A percentile compares a stretch with the other conserved stretches of the same genome.
These are phyloP conservation scores for Hondaea fermentalgiana DNA, from an alignment of 108 stramenopile genomes.

Conservation along the genomic window DNA sequence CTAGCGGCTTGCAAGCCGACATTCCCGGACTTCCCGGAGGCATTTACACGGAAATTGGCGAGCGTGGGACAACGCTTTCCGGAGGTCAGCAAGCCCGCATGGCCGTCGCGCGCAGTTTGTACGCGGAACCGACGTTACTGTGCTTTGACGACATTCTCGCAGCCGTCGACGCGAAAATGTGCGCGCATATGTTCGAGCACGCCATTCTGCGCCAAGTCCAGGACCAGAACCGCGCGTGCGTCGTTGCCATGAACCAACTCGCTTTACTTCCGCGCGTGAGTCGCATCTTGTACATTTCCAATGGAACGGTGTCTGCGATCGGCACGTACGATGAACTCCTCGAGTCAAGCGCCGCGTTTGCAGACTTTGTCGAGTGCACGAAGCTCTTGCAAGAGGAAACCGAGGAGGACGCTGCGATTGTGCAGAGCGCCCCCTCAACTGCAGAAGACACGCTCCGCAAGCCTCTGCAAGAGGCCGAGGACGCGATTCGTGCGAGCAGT, in stretches of 20 bases:
- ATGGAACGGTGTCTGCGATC: conserved; percentile 49
- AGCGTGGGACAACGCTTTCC: conserved; percentile 25
- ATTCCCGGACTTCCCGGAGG: not conserved
- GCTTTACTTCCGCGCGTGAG: conserved; percentile 62
- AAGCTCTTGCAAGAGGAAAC: conserved; percentile 20
- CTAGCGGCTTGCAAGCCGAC: conserved; percentile 19
- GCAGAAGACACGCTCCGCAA: not conserved
- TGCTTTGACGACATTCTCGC: conserved; percentile 83
- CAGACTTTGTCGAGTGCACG: not conserved
- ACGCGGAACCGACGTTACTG: conserved; percentile 36
- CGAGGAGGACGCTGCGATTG: not conserved
- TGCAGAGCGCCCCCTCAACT: not conserved
- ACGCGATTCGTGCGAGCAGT: not conserved
- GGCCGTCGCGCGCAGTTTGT: conserved; percentile 33
- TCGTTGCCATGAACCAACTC: conserved; percentile 86
- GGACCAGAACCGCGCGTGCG: not conserved
- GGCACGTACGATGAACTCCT: conserved; percentile 68
- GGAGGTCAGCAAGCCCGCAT: conserved; percentile 33
- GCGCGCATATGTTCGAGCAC: conserved; percentile 65
- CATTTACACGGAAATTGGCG: conserved; percentile 34
- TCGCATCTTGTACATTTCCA: conserved; percentile 57
- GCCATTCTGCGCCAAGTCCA: conserved; percentile 54
- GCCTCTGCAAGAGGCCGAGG: not conserved
- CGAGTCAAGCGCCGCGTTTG: conserved; percentile 29
- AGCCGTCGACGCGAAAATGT: conserved; percentile 82